phyloP scores from a whole-genome alignment of 352 stramenopile species.

The Phytopythium sindhum region DNA sequence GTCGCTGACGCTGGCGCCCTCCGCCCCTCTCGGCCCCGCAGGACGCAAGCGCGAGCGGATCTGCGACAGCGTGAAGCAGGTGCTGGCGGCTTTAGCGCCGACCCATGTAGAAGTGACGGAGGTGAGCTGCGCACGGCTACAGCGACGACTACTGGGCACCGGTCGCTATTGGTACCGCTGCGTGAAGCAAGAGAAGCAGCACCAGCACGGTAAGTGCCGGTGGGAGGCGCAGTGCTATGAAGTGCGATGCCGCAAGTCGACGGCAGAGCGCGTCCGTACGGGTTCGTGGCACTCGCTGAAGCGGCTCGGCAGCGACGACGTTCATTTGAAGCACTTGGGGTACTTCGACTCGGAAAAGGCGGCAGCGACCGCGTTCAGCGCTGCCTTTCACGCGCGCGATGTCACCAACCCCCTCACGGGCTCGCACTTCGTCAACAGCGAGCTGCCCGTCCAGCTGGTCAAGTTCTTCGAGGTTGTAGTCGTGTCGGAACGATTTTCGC shows the following conservation, averaged over 20 bases:
- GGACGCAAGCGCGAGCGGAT: constrained; percentile 21
- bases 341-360: constrained; percentile 60
- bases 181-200: constrained; percentile 62
- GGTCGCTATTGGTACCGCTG: constrained; percentile 66
- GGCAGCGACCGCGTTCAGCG: constrained; percentile 33
- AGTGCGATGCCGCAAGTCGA: constrained; percentile 43
- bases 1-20: neutral
- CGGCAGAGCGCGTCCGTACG: constrained; percentile 14
- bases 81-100: constrained; percentile 12
- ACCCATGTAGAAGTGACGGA: constrained; percentile 28
- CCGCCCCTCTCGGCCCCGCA: constrained; percentile 11
- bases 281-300: constrained; percentile 34
- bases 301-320: constrained; percentile 37
- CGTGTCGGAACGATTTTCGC: constrained; percentile 49
- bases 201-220: constrained; percentile 31
- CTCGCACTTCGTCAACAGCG: constrained; percentile 13
- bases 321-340: constrained; percentile 41
- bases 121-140: constrained; percentile 51
- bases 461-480: constrained; percentile 47
- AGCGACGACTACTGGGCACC: constrained; percentile 54
- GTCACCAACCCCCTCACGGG: constrained; percentile 42
- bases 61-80: constrained; percentile 13
- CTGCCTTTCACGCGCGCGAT: constrained; percentile 31
- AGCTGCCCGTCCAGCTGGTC: constrained; percentile 27
- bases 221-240: constrained; percentile 66